Percentiles rank a stretch among this genome's conserved stretches.
phyloP scores from a whole-genome alignment of 1,139 yeast species.

The Zygosaccharomyces sapae region DNA sequence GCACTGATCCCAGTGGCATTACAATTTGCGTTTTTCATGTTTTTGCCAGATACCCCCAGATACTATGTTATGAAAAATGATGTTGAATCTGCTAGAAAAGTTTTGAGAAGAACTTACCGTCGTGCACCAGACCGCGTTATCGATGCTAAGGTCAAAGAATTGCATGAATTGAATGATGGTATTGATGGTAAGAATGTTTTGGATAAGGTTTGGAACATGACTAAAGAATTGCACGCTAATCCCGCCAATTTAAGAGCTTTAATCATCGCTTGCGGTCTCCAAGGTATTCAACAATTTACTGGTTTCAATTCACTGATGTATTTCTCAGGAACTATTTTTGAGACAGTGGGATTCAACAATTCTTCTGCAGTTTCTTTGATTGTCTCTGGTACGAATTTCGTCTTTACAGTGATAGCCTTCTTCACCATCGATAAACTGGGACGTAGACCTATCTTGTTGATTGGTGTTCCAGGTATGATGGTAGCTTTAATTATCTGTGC shows the following conservation, averaged over 20 bases:
- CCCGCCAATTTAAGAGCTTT: conserved; percentile 87
- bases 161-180: conserved; percentile 53
- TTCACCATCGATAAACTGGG: conserved; percentile 81
- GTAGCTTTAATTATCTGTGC: conserved; percentile 73
- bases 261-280: conserved; percentile 83
- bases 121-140: conserved; percentile 55
- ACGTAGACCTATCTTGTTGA: conserved; percentile 69
- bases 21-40: conserved; percentile 72
- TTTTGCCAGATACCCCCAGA: conserved; percentile 94
- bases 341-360: conserved; percentile 79
- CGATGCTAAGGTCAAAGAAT: conserved; percentile 55
- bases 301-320: conserved; percentile 96
- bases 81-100: conserved; percentile 59
- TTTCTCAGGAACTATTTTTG: conserved; percentile 84
- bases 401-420: conserved; percentile 78
- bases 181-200: conserved; percentile 58
- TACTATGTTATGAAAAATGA: conserved; percentile 70
- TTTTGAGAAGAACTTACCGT: conserved; percentile 55
- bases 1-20: conserved; percentile 81
- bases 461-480: conserved; percentile 79
- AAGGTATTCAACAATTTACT: conserved; percentile 92
- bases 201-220: conserved; percentile 54
- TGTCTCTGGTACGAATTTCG: conserved; percentile 87
- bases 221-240: conserved; percentile 63
- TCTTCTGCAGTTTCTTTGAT: conserved; percentile 91